Base-by-base conservation (phyloP, 768 basidiomycete genomes). In the Pleurotus citrinopileatus region DNA sequence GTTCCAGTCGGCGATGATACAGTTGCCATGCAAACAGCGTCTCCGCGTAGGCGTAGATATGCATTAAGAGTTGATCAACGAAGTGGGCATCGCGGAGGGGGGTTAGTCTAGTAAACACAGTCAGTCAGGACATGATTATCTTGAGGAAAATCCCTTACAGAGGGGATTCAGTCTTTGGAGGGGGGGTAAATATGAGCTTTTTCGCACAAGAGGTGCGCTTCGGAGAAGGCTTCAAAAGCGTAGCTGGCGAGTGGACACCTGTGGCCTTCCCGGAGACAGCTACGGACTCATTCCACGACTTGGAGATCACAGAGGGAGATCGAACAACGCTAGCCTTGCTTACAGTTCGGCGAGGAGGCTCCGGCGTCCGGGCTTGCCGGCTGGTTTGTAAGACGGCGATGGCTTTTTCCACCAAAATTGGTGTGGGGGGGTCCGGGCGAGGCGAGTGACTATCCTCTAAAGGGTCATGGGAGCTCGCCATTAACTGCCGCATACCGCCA, bases 21-120 rank as follows among this genome's bases (percentile, higher is more conserved):
- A 91, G 65, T 57, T 82, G 71, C 93, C 92, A 94, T 40, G 84
- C 71, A 58, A 83, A 82, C 20, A 94, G 71, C 57, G 87, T 70
- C 53, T 94, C 89, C 4, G 88, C 87, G 63, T 94, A 94, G 1
- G 76, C 74, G 38, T 83, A 68, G 19, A 93, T 73, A 65, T 94
- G 89, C 48, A 65, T 62, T 36, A 26, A 58, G 12, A 51, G 48
- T 12, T 51, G 48, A 20, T 37, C 48, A 13, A 37, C 19, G 34
- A 51, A 51, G n/a, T 19, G 29, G 7, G 29, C n/a, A 19, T 51
- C 48, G 29, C 37, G 34, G 17, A 51, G 48, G 12, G 48, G 48
- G 12, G 13, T 51, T n/a, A 25, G 19, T n/a, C 34, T 51, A n/a
- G 13, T 26, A 26, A 15, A 26, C 6, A 15, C 6, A n/a, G 45